Base-by-base conservation (phyloP, 2,329 filamentous ascomycete genomes). In the Trichoderma sp. region DNA sequence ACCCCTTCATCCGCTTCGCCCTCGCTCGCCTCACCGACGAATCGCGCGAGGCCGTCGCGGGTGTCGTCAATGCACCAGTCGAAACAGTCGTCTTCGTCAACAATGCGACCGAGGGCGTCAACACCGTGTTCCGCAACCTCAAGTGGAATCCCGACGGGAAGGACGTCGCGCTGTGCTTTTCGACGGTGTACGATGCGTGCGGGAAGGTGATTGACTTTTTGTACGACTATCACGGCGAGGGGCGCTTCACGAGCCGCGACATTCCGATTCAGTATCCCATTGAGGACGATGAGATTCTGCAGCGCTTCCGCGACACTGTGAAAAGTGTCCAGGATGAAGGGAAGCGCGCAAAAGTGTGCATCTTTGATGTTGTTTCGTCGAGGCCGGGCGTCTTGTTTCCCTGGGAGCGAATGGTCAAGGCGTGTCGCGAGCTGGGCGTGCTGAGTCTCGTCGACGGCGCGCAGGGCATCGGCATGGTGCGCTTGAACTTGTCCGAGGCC, bases 401-500 rank as follows among this genome's bases (percentile, higher is more conserved):
- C 0, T 97, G 93, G 81, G 90, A 95, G 79, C 81, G 80, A 1
- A 82, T 97, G 71, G 86, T 88, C 1, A 79, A 81, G 8, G 85
- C 88, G 0, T 97, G 94, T 79, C 87, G 85, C 58, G 87, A 91
- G 71, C 83, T 91, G 28, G 89, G 87, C 0, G 83, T 98, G 3
- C 78, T 95, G 69, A 94, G 91, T 76, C 83, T 93, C 24, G 84
- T 98, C 47, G 95, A 98, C 79, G 95, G 89, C 18, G 95, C 95
- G 0, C 95, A 98, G 81, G 91, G 92, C 1, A 83, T 97, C 28
- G 95, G 95, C 2, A 92, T 96, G 81, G 86, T 97, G 8, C 84
- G 87, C 1, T 80, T 98, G 8, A 88, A 97, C 80, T 82, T 98
- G 15, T 74, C 79, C 0, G 80, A 82, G 4, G 82, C 94, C 3